phyloP scores from a whole-genome alignment of 176 grass and related monocot genomes.

The Canna indica region DNA sequence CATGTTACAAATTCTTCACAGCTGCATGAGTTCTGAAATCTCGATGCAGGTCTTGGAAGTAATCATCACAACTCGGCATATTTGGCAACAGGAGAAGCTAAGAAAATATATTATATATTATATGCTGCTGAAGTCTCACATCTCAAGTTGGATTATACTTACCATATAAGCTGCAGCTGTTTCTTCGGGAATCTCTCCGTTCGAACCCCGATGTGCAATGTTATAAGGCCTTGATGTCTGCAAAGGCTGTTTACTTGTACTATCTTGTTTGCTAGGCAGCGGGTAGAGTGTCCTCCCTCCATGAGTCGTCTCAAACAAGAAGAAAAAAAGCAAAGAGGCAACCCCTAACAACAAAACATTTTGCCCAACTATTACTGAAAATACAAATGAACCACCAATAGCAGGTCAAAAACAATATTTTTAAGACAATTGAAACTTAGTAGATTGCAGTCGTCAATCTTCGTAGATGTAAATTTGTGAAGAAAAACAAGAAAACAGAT shows the following conservation, averaged over 20 bases:
- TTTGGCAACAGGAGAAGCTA: too few relatives aligned
- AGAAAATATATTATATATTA: too few relatives aligned
- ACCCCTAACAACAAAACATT: slow-evolving; percentile 25
- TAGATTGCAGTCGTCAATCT: too few relatives aligned
- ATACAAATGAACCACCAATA: background rate
- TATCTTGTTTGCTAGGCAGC: slow-evolving; percentile 45
- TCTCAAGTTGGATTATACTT: slow-evolving; percentile 6
- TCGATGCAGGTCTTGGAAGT: too few relatives aligned
- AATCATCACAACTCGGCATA: too few relatives aligned
- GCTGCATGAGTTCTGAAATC: too few relatives aligned
- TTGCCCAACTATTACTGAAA: background rate
- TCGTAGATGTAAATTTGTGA: too few relatives aligned
- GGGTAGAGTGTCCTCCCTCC: slow-evolving; percentile 58
- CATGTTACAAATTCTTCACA: too few relatives aligned
- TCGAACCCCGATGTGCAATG: slow-evolving; percentile 92
- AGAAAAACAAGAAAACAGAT: too few relatives aligned
- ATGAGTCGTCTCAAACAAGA: slow-evolving; percentile 28
- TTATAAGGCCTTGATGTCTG: slow-evolving; percentile 87
- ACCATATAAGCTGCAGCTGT: slow-evolving; percentile 80
- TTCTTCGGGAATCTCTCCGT: slow-evolving; percentile 97
- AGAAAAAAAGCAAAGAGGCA: slow-evolving; percentile 42
- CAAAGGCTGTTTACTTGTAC: slow-evolving; percentile 41
- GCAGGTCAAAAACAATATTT: background rate
- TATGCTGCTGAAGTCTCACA: background rate
- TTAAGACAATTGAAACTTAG: too few relatives aligned